Conservation (phyloP, 805 yeast species). For the Candida incommunis region DNA sequence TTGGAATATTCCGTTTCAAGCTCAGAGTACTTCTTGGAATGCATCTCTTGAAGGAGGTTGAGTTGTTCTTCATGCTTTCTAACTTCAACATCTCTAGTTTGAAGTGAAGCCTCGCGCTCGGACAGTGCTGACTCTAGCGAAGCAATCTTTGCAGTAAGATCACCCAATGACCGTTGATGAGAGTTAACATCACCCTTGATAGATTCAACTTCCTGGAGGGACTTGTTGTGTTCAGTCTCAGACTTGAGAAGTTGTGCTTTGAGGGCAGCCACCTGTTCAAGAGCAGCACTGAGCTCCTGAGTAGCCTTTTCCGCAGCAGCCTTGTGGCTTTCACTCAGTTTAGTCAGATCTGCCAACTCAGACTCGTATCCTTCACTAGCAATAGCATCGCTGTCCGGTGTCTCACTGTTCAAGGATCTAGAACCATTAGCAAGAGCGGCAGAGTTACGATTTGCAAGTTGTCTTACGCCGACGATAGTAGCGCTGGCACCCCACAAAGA, state of each 20-base stretch:
- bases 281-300: constrained; percentile 8
- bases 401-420: background rate
- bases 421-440: constrained; percentile 4
- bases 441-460: constrained; percentile 5
- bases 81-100: background rate
- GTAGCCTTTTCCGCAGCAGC: constrained; percentile 18
- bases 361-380: constrained; percentile 2
- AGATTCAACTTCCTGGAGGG: constrained; percentile 1
- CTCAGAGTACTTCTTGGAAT: constrained; percentile 20
- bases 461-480: background rate
- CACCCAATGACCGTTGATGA: background rate
- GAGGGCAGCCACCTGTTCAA: constrained; percentile 9
- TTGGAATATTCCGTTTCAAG: constrained; percentile 20
- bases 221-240: constrained; percentile 4
- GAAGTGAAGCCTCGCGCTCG: background rate
- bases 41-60: constrained; percentile 10
- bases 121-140: background rate
- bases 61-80: background rate
- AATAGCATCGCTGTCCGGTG: background rate
- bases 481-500: constrained; percentile 13
- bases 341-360: constrained; percentile 4
- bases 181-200: background rate
- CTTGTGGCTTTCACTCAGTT: constrained; percentile 17
- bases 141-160: background rate
- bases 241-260: constrained; percentile 10